These are phyloP conservation scores for Cokeromyces recurvatus DNA, from an alignment of 371 early-diverging fungal genomes.

Conservation along the genomic window DNA sequence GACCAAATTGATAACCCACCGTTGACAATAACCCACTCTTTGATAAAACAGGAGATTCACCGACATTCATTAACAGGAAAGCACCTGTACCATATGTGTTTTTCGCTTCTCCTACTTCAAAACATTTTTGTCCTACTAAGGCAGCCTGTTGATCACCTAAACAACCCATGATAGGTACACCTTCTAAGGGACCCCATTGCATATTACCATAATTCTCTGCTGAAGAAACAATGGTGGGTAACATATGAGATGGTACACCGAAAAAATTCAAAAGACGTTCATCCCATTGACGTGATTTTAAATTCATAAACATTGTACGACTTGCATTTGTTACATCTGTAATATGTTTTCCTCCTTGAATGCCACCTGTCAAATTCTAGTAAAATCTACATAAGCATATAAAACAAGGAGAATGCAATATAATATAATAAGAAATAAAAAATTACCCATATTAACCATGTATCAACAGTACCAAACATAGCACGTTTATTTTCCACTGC, in stretches of 20 bases:
- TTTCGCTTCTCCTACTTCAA: slow-evolving; percentile 82
- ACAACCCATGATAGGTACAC: slow-evolving; percentile 74
- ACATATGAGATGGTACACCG: slow-evolving; percentile 46
- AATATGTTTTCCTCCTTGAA: slow-evolving; percentile 60
- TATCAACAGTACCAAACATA: slow-evolving; percentile 88
- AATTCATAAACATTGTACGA: slow-evolving; percentile 87
- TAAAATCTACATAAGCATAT: not conserved
- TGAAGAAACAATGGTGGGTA: slow-evolving; percentile 81
- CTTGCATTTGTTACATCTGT: slow-evolving; percentile 92
- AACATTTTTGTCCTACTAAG: slow-evolving; percentile 91
- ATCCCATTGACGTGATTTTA: slow-evolving; percentile 75
- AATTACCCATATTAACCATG: slow-evolving; percentile 80
- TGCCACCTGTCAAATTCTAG: slow-evolving; percentile 74
- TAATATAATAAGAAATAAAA: not conserved
- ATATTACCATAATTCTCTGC: slow-evolving; percentile 74
- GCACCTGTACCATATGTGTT: slow-evolving; percentile 96
- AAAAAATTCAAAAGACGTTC: slow-evolving; percentile 61
- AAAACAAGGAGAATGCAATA: too few species aligned
- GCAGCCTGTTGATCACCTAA: slow-evolving; percentile 97
- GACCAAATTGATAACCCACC: slow-evolving; percentile 86
- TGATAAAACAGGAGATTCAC: slow-evolving; percentile 69
- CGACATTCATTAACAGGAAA: slow-evolving; percentile 93
- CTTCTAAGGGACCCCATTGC: slow-evolving; percentile 54
- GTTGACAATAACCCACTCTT: slow-evolving; percentile 86
- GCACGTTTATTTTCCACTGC: slow-evolving; percentile 24